Evolutionary conservation across 2,329 filamentous ascomycete genomes (phyloP).

Genomic region (Nothomitra cinnamomea): DNA sequence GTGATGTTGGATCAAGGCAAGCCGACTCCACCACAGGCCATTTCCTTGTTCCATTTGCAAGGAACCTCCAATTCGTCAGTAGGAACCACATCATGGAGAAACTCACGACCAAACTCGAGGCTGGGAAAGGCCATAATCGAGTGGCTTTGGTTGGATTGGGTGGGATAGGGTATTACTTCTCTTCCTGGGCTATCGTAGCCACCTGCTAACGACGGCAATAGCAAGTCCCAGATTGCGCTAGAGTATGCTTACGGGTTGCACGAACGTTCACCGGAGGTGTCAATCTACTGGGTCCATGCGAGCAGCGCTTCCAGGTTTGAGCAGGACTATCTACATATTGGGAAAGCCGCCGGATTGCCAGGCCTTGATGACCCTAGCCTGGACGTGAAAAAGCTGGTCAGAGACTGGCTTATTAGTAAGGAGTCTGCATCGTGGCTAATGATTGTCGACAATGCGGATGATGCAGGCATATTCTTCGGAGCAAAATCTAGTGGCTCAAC

Average conservation of each 20-base stretch:
- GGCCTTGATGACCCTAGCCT: constrained; percentile 18
- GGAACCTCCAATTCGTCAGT: too few species aligned
- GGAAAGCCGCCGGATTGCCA: constrained; percentile 13
- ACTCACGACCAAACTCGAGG: too few species aligned
- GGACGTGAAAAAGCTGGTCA: constrained; percentile 23
- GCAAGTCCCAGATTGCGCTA: constrained; percentile 8
- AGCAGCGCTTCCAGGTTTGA: constrained; percentile 18
- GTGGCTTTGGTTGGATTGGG: too few species aligned
- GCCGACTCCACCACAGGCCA: too few species aligned
- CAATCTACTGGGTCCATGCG: not conserved
- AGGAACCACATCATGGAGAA: too few species aligned
- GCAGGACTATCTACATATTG: constrained; percentile 21
- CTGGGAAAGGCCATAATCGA: too few species aligned
- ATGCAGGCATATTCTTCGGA: constrained; percentile 17
- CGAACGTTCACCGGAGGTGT: not conserved
- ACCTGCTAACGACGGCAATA: constrained; percentile 7
- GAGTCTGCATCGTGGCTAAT: constrained; percentile 22
- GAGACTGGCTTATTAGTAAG: constrained; percentile 17
- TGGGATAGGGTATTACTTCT: too few species aligned
- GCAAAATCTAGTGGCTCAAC: too few species aligned
- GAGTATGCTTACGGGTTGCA: constrained; percentile 6
- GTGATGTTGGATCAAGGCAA: too few species aligned
- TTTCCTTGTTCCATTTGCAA: too few species aligned
- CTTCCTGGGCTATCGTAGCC: too few species aligned
- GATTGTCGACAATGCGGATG: constrained; percentile 29